Percentiles rank a stretch among this genome's conserved stretches.
phyloP scores from a whole-genome alignment of 768 basidiomycete genomes.

The Suillus subalutaceus region DNA sequence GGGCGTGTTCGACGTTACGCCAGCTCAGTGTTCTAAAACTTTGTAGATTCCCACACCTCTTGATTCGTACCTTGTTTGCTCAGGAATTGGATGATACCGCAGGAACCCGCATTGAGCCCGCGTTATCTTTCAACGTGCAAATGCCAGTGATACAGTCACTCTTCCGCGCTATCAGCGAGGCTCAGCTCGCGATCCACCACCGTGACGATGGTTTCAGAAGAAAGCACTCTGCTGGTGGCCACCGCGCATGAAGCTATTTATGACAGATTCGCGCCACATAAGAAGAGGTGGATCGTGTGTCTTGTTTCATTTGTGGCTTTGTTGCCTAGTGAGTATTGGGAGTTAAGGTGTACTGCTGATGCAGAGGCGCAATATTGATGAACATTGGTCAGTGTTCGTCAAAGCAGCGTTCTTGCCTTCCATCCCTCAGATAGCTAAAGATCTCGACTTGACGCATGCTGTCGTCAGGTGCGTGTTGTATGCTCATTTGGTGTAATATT shows the following conservation, averaged over 20 bases:
- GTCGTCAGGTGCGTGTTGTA: conserved; percentile 49
- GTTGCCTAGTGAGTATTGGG: conserved; percentile 51
- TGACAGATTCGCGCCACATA: conserved; percentile 47
- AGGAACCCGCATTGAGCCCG: no score
- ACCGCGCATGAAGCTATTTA: neutral
- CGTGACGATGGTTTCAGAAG: conserved; percentile 5
- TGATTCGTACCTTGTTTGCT: no score
- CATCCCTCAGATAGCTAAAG: conserved; percentile 66
- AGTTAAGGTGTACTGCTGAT: neutral
- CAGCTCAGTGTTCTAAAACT: no score
- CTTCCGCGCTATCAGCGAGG: neutral
- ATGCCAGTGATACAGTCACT: no score
- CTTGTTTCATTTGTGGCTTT: conserved; percentile 61
- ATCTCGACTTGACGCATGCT: conserved; percentile 55
- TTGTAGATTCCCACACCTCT: no score
- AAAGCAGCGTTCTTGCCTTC: conserved; percentile 68
- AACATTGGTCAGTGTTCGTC: conserved; percentile 54
- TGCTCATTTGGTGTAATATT: neutral
- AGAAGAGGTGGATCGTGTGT: conserved; percentile 53
- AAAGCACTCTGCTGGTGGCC: neutral
- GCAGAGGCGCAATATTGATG: neutral
- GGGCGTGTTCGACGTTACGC: no score
- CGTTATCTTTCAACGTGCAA: no score
- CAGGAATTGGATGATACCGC: no score
- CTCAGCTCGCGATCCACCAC: neutral